phyloP scores from a whole-genome alignment of 2,329 filamentous ascomycete species.

The Talaromyces sp. region DNA sequence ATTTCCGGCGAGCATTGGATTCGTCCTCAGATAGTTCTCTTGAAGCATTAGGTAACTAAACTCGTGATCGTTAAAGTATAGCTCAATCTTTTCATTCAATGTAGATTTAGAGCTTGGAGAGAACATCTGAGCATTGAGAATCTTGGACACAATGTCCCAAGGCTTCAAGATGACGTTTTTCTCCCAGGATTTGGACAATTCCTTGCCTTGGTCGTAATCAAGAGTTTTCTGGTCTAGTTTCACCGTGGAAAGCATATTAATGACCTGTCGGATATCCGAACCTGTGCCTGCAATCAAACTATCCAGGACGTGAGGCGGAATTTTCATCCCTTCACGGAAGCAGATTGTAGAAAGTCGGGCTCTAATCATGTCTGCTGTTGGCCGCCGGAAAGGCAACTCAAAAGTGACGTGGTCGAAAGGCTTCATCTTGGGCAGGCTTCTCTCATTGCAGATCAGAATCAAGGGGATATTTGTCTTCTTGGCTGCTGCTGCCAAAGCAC shows the following conservation, averaged over 20 bases:
- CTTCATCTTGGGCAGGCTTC: constrained; percentile 92
- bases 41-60: constrained; percentile 97
- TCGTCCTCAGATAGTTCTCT: constrained; percentile 90
- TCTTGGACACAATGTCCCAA: constrained; percentile 95
- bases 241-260: constrained; percentile 95
- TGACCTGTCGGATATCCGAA: constrained; percentile 93
- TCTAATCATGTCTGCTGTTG: constrained; percentile 84
- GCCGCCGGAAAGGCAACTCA: constrained; percentile 82
- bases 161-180: constrained; percentile 96
- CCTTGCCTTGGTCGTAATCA: constrained; percentile 79
- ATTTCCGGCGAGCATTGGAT: constrained; percentile 61
- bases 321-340: constrained; percentile 82
- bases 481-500: constrained; percentile 87
- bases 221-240: constrained; percentile 80
- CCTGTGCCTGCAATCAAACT: constrained; percentile 92
- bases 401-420: constrained; percentile 85
- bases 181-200: constrained; percentile 97
- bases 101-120: constrained; percentile 76
- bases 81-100: constrained; percentile 94
- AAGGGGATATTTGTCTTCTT: constrained; percentile 93
- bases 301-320: constrained; percentile 78
- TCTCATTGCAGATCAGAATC: constrained; percentile 97
- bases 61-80: constrained; percentile 99
- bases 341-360: constrained; percentile 94
- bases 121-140: constrained; percentile 84